phyloP scores from a whole-genome alignment of 257 asterid genomes.

The Plantago ovata region DNA sequence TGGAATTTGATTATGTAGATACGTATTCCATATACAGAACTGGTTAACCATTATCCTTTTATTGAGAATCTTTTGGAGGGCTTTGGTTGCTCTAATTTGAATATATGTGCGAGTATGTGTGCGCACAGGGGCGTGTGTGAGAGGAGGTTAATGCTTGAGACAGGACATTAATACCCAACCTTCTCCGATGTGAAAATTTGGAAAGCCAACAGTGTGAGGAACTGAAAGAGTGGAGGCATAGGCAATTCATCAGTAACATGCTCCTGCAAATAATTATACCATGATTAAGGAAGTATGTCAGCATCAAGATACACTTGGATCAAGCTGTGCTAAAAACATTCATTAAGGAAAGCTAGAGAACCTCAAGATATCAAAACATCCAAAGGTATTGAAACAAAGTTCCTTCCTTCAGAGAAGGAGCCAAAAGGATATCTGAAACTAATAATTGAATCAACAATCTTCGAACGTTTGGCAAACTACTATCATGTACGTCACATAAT shows the following conservation, averaged over 20 bases:
- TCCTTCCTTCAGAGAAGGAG: too few relatives aligned
- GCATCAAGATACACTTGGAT: constrained; percentile 11
- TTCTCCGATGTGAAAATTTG: constrained; percentile 69
- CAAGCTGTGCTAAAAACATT: neutral
- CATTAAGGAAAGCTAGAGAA: neutral
- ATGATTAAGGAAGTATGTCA: constrained; percentile 17
- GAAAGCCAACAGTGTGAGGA: constrained; percentile 81
- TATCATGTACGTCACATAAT: too few relatives aligned
- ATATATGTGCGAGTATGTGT: neutral
- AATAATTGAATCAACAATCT: too few relatives aligned
- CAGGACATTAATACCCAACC: constrained; percentile 33
- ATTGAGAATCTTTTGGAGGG: too few relatives aligned
- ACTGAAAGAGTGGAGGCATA: constrained; percentile 94
- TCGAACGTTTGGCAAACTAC: too few relatives aligned
- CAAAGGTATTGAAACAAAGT: too few relatives aligned
- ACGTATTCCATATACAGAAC: too few relatives aligned
- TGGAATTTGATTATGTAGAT: too few relatives aligned
- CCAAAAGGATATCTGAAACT: too few relatives aligned
- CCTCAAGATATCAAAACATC: too few relatives aligned
- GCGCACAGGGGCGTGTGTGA: neutral
- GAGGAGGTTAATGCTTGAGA: constrained; percentile 1
- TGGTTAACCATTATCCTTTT: too few relatives aligned
- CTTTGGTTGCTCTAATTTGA: too few relatives aligned
- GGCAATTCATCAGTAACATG: constrained; percentile 67
- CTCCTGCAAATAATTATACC: constrained; percentile 44